Percentiles rank a stretch among this genome's conserved stretches.
Conservation (phyloP, 2,329 filamentous ascomycete genomes). For the Trichoderma gracile region DNA sequence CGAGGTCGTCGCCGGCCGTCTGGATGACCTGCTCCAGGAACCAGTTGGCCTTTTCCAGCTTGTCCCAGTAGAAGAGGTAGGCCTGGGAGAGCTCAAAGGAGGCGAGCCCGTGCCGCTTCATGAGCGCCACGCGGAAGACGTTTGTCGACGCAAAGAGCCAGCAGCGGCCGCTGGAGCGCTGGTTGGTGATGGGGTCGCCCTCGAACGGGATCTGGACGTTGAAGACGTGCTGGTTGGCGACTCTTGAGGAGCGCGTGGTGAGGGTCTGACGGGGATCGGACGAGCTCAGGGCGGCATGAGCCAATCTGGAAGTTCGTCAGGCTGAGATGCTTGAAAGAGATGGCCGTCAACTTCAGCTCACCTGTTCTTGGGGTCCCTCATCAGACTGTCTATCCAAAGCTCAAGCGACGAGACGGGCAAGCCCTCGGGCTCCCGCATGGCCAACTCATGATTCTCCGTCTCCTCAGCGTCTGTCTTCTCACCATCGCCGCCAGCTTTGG, state of each 20-base stretch:
- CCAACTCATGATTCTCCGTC: slow-evolving; percentile 8
- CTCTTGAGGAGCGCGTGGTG: slow-evolving; percentile 60
- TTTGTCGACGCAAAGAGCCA: slow-evolving; percentile 95
- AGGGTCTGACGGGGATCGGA: slow-evolving; percentile 68
- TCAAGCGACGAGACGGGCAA: slow-evolving; percentile 55
- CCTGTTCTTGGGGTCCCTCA: slow-evolving; percentile 68
- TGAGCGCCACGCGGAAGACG: slow-evolving; percentile 83
- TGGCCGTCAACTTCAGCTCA: slow-evolving; percentile 33
- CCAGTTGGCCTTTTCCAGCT: slow-evolving; percentile 87
- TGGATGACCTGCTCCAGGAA: slow-evolving; percentile 83
- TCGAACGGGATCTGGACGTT: slow-evolving; percentile 81
- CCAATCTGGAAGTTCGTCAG: slow-evolving; percentile 57
- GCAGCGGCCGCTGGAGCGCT: slow-evolving; percentile 78
- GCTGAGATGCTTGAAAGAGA: not conserved
- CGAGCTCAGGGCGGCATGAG: slow-evolving; percentile 69
- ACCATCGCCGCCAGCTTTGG: slow-evolving; percentile 41
- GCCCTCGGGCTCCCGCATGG: slow-evolving; percentile 41
- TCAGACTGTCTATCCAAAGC: slow-evolving; percentile 62
- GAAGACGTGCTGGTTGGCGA: slow-evolving; percentile 76
- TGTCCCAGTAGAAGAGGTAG: slow-evolving; percentile 92
- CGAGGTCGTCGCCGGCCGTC: slow-evolving; percentile 69
- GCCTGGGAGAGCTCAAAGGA: slow-evolving; percentile 84
- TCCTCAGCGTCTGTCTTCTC: slow-evolving; percentile 30
- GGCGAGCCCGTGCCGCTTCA: slow-evolving; percentile 77
- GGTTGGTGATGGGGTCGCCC: slow-evolving; percentile 81